These are phyloP conservation scores for Ilyonectria mors-panacis DNA, from an alignment of 2,329 filamentous ascomycete species.

Conservation along the genomic window DNA sequence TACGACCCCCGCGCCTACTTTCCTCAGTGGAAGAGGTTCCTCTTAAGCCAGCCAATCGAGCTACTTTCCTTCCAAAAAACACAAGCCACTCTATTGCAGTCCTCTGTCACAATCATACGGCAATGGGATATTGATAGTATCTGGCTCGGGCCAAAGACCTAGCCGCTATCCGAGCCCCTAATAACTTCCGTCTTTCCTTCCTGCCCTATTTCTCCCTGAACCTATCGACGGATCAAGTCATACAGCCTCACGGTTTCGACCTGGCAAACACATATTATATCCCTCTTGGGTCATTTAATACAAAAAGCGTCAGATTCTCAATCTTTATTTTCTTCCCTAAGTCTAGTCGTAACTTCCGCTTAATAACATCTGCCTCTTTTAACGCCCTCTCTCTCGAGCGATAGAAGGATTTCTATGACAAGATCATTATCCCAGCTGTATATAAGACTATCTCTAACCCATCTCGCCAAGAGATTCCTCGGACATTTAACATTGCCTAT, in stretches of 20 bases:
- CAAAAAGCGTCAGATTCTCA: no score
- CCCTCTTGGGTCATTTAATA: neutral
- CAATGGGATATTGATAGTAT: conserved; percentile 30
- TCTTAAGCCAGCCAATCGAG: conserved; percentile 5
- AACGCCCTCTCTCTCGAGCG: conserved; percentile 9
- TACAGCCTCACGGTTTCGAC: no score
- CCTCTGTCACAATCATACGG: conserved; percentile 9
- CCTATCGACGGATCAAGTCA: no score
- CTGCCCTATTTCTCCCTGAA: no score
- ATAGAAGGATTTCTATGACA: conserved; percentile 15
- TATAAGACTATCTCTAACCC: neutral
- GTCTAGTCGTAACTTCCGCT: no score
- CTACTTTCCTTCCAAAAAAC: conserved; percentile 25
- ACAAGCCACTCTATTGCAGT: neutral
- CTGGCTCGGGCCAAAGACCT: neutral
- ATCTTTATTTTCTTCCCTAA: no score
- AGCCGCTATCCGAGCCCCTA: no score
- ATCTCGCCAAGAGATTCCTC: neutral
- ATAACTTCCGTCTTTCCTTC: no score
- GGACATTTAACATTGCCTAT: neutral
- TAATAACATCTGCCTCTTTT: neutral
- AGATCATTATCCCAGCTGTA: conserved; percentile 14
- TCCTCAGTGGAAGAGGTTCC: conserved; percentile 19
- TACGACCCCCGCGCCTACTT: conserved; percentile 12
- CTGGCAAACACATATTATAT: neutral